Conservation (phyloP, 1,284 basidiomycete genomes). For the Moesziomyces globuligerus region DNA sequence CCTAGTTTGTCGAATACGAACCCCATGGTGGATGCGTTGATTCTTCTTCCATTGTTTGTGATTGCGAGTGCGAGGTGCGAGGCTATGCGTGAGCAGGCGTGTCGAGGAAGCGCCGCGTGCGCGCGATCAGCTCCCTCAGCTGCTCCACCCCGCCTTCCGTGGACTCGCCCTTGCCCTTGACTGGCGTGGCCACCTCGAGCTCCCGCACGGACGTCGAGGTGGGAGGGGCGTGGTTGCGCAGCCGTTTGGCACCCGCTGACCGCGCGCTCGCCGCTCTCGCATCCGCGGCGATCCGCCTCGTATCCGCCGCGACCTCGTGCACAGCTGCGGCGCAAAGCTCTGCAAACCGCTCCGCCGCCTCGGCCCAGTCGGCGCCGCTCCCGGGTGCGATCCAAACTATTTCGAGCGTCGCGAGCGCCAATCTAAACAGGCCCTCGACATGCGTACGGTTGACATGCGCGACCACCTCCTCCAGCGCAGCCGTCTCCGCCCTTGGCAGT, state of each 20-base stretch:
- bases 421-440: slow-evolving; percentile 19
- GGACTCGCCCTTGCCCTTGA: background rate
- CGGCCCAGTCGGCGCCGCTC: slow-evolving; percentile 1
- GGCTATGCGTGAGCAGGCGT: slow-evolving; percentile 1
- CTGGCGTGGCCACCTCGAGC: background rate
- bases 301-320: slow-evolving; percentile 26
- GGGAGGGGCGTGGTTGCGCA: slow-evolving; percentile 2
- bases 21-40: no score
- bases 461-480: slow-evolving; percentile 3
- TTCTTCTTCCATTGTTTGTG: background rate
- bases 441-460: slow-evolving; percentile 8
- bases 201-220: no score
- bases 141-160: slow-evolving; percentile 11
- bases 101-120: slow-evolving; percentile 30
- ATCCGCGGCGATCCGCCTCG: slow-evolving; percentile 12
- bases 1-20: no score
- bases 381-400: slow-evolving; percentile 21
- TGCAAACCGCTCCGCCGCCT: slow-evolving; percentile 7
- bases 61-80: background rate
- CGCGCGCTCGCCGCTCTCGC: background rate
- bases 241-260: background rate
- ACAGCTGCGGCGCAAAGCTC: slow-evolving; percentile 18
- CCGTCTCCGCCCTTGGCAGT: background rate
- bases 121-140: slow-evolving; percentile 24
- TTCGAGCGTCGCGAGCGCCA: slow-evolving; percentile 16